Evolutionary conservation across 352 stramenopile species (phyloP), one percentile per base, ranked within the genome.

Genomic region (Phytopythium vexans): DNA sequence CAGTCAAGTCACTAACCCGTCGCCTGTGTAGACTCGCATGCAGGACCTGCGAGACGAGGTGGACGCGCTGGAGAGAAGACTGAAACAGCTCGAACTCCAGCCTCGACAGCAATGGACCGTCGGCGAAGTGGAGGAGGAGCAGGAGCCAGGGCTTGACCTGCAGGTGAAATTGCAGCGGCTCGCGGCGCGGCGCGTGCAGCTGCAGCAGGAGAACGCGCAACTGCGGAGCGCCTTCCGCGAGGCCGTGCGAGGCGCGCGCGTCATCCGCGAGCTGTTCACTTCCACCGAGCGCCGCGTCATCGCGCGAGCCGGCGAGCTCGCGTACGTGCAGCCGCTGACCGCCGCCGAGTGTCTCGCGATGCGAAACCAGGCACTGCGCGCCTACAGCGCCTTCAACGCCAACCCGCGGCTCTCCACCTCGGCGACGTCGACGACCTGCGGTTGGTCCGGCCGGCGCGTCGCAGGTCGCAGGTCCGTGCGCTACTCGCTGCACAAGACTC

Each of bases 401-500:
- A 51, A 51, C 45, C 32, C 39, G 45, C 45, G 40, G 45, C 40
- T 41, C 15, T 51, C 32, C 45, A 33, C 5, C 34, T 51, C 14
- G 21, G 21, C 21, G 21, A 51, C 45, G 34, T 40, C 45, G 14
- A 41, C 33, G n/a, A 51, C 45, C 8, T 33, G 40, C 32, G 51
- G 51, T 31, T 57, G 51, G 51, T 27, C 14, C 8, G 41, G 41
- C n/a, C 16, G 34, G 5, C 51, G 51, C 7, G 34, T 49, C 21
- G 51, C 49, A 7, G 51, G 49, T 40, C 32, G 39, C 41, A 41
- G 51, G 14, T 21, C 49, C 32, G 31, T 58, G 14, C 37, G 44
- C 41, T 51, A 51, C 36, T 32, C 16, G 34, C 33, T 58, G 8
- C 43, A 58, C 41, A 58, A 58, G 34, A 51, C 42, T 2, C 38